A percentile compares a stretch with the other conserved stretches of the same genome.
Evolutionary conservation across 1,284 basidiomycete genomes (phyloP).

Genomic region (Malassezia furfur): DNA sequence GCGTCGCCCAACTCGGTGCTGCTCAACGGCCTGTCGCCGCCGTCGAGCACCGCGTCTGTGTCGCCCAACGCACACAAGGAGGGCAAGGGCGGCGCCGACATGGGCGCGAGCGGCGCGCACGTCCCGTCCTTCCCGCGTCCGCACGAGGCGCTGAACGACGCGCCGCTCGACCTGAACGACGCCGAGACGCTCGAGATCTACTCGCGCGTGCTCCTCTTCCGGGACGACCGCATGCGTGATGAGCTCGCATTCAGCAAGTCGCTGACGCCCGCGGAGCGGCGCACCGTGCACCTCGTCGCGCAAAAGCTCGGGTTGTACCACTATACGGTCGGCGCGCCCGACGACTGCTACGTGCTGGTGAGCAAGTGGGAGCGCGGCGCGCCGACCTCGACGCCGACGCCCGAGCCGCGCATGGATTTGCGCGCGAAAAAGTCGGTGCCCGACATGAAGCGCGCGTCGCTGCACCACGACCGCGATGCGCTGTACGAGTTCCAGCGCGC

Average conservation of each 20-base stretch:
- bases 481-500: neutral
- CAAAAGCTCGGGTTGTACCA: constrained; percentile 91
- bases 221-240: constrained; percentile 93
- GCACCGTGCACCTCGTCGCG: constrained; percentile 89
- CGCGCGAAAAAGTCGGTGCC: constrained; percentile 44
- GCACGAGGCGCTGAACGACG: constrained; percentile 50
- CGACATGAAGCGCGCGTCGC: constrained; percentile 34
- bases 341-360: constrained; percentile 84
- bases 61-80: neutral
- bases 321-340: constrained; percentile 83
- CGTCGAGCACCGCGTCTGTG: neutral
- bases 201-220: constrained; percentile 90
- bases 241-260: constrained; percentile 88
- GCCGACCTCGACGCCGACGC: constrained; percentile 1
- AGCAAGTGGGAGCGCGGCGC: constrained; percentile 34
- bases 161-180: constrained; percentile 78
- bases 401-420: constrained; percentile 25
- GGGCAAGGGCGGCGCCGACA: neutral
- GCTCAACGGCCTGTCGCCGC: constrained; percentile 2
- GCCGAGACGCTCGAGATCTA: constrained; percentile 91
- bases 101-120: neutral
- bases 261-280: constrained; percentile 71
- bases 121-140: neutral
- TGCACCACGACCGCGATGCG: neutral
- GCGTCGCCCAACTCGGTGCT: neutral